Percentiles rank a stretch among this genome's conserved stretches.
Evolutionary conservation across 495 filamentous ascomycete species (phyloP).

Genomic region (Clohesyomyces aquaticus): DNA sequence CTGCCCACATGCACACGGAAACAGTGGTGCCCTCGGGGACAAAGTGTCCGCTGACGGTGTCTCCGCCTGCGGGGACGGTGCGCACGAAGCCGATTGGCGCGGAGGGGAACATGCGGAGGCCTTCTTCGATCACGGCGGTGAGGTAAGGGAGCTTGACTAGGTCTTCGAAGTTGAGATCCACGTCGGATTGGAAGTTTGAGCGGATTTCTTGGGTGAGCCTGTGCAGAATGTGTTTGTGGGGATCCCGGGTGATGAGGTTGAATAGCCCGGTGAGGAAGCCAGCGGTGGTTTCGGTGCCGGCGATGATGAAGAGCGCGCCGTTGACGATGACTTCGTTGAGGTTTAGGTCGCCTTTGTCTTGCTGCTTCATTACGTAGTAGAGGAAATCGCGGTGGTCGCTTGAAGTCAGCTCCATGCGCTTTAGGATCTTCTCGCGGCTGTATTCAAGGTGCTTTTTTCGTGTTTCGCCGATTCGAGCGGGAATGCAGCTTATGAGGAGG

Average conservation of each 20-base stretch:
- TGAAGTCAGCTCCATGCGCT: conserved; percentile 27
- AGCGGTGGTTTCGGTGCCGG: conserved; percentile 33
- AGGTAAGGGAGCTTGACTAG: conserved; percentile 24
- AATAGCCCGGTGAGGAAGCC: conserved; percentile 21
- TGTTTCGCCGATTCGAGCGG: conserved; percentile 7
- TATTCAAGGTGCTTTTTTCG: conserved; percentile 24
- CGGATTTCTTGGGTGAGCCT: conserved; percentile 25
- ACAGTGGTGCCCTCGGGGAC: conserved; percentile 44
- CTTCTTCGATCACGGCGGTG: conserved; percentile 31
- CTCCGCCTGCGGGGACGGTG: conserved; percentile 25
- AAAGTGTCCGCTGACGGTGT: conserved; percentile 12
- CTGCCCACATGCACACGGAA: conserved; percentile 21
- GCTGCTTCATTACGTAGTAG: conserved; percentile 32
- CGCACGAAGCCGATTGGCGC: conserved; percentile 21
- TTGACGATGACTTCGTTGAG: conserved; percentile 32
- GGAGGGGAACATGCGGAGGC: conserved; percentile 31
- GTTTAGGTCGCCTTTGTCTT: conserved; percentile 28
- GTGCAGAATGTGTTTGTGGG: conserved; percentile 17
- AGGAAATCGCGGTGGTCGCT: conserved; percentile 32
- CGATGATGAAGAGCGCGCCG: conserved; percentile 34
- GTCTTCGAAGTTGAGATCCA: conserved; percentile 20
- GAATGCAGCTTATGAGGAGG: conserved; percentile 36
- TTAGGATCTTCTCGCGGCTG: conserved; percentile 30
- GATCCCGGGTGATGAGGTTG: conserved; percentile 17
- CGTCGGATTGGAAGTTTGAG: conserved; percentile 16